phyloP scores from a whole-genome alignment of 108 stramenopile species.

The Nitzschia sp. region DNA sequence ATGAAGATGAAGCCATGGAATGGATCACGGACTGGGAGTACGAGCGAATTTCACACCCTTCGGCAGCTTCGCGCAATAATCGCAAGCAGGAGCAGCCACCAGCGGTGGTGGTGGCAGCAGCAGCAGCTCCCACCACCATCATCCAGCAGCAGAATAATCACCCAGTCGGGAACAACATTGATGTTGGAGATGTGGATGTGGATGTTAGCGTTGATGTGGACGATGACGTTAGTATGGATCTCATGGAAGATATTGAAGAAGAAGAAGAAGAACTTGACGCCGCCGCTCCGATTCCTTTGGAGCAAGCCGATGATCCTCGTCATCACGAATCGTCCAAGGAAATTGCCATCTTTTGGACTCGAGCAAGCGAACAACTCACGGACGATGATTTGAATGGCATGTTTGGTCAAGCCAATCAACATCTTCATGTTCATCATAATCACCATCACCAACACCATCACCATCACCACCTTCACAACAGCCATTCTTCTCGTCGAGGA shows the following conservation, averaged over 20 bases:
- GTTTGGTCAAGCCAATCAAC: background rate
- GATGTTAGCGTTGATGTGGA: background rate
- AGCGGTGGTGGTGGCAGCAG: background rate
- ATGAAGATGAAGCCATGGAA: conserved; percentile 17
- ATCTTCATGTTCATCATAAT: background rate
- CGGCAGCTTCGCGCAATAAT: background rate
- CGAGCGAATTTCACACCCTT: background rate
- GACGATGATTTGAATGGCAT: conserved; percentile 10
- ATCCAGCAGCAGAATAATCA: background rate
- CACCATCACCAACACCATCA: no score
- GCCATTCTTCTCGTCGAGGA: conserved; percentile 4
- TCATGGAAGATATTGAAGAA: background rate
- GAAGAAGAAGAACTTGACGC: background rate
- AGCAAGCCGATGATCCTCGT: background rate
- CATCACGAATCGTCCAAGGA: background rate
- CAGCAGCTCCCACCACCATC: no score
- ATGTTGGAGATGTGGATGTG: no score
- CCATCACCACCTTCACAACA: background rate
- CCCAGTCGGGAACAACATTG: no score
- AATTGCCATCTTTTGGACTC: conserved; percentile 22
- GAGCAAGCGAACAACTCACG: conserved; percentile 4
- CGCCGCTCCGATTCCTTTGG: background rate
- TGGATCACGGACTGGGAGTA: conserved; percentile 29
- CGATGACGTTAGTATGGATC: conserved; percentile 5
- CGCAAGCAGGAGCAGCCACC: no score